Base-by-base conservation (phyloP, 352 stramenopile species). In the Pythium graminicola region DNA sequence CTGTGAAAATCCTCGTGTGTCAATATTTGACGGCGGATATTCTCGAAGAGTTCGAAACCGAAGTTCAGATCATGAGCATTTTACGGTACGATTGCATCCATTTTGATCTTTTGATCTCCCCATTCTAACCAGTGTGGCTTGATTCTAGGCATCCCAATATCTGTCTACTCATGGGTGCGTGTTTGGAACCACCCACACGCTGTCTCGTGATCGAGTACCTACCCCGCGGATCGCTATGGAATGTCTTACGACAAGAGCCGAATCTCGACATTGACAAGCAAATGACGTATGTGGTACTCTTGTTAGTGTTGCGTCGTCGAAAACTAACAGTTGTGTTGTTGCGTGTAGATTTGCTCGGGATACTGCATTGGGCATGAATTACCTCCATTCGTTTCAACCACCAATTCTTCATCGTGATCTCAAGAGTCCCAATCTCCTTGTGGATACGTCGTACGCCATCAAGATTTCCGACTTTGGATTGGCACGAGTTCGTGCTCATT, bases 391-490 rank as follows among this genome's bases (percentile, higher is more conserved):
- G 32, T 91, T 92, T 57, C 75, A 92, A 48, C 83, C 81, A 20
- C 81, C 81, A 31, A 94, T 94, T 46, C 62, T 94, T 31, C 83
- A 94, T 64, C 83, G 83, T 23, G 83, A 94, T 53, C 68, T 94
- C 46, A 94, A 94, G 67, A 91, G 79, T 53, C 81, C 80, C 11
- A 94, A 94, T 40, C 54, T 94, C 36, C 66, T 94, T 22, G 78
- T 92, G 6, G 76, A 89, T 43, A 72, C 68, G 19, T 84, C 75
- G 17, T 94, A 86, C 56, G 68, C 72, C 28, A 81, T 91, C 67
- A 94, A 94, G 68, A 91, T 94, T 50, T 91, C 81, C n/a, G 83
- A 94, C 68, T 94, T 94, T 72, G 83, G 83, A 2, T 67, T 94
- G 31, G 78, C 79, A 6, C 79, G 83, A 26, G 79, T 92, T 48